Base-by-base conservation (phyloP, 108 stramenopile species). In the Nannochloropsis gaditana region DNA sequence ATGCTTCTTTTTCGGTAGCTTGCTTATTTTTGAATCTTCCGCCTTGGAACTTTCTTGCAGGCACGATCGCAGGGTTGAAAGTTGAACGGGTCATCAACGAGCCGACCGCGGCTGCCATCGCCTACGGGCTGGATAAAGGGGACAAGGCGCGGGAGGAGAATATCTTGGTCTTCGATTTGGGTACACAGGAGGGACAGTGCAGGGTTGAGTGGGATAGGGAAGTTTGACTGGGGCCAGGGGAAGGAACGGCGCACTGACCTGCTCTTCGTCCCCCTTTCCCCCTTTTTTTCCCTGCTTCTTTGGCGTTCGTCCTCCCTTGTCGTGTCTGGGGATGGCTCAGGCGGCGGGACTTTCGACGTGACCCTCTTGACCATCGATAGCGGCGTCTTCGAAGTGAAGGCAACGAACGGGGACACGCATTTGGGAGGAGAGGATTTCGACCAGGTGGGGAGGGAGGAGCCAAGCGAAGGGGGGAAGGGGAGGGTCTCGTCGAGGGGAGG, bases 371-470 rank as follows among this genome's bases (percentile, higher is more conserved):
- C 92, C 85, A 92, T 92, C 84, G 91, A 91, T 42, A 89, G 86
- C 45, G 91, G 91, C 45, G 95, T 95, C 15, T 94, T 95, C 85
- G 93, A 97, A 91, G 96, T 96, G 0, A 89, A 87, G 21, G 95
- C 96, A 1, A 96, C 96, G 9, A 91, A 92, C 50, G 96, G 96
- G 41, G 94, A 97, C 86, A 97, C 96, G 3, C 95, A 97, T 83
- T 87, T 97, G 82, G 96, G 96, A 79, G 96, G 96, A 80, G 95
- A 97, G 84, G 96, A 92, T 89, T 96, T 97, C 84, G 97, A 97
- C 89, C 94, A 96, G 83, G 92, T 73, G 94, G 59, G 59, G 59
- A 73, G n/a, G 2, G 59, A 73, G n/a, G 59, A 50, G 47, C 47
- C 10, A 50, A 50, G 47, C 11, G 47, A 50, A 15, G 47, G 47